Evolutionary conservation across 345 rosid genomes (phyloP).

Genomic region (Euclidium syriacum): DNA sequence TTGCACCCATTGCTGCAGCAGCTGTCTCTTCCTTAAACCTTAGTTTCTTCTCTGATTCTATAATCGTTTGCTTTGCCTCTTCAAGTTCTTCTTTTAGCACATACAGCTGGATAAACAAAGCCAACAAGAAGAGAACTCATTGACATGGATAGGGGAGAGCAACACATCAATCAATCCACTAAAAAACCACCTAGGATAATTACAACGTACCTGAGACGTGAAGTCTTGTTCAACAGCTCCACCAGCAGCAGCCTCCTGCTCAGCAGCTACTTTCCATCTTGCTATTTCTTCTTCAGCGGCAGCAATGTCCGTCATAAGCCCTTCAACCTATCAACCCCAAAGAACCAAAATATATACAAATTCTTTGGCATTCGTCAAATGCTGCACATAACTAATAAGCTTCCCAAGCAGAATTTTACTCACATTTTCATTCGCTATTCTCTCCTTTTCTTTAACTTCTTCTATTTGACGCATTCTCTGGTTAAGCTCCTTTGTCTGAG

Average conservation of each 20-base stretch:
- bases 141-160: no score
- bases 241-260: constrained; percentile 98
- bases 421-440: constrained; percentile 91
- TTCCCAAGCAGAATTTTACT: constrained; percentile 27
- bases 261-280: constrained; percentile 99
- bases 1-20: constrained; percentile 93
- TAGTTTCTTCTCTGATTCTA: constrained; percentile 83
- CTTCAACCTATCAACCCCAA: constrained; percentile 64
- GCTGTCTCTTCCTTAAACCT: constrained; percentile 97
- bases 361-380: neutral
- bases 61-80: constrained; percentile 68
- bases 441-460: constrained; percentile 86
- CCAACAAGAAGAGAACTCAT: neutral
- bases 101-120: constrained; percentile 44
- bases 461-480: constrained; percentile 65
- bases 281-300: constrained; percentile 98
- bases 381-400: neutral
- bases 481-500: constrained; percentile 74
- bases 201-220: constrained; percentile 52
- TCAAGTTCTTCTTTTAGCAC: constrained; percentile 74
- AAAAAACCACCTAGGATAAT: constrained; percentile 8
- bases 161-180: neutral
- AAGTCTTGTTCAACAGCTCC: constrained; percentile 86
- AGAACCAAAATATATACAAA: neutral
- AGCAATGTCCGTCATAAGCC: constrained; percentile 93